Evolutionary conservation across 148 eudicot species (phyloP).

Genomic region (Persicaria tinctoria): DNA sequence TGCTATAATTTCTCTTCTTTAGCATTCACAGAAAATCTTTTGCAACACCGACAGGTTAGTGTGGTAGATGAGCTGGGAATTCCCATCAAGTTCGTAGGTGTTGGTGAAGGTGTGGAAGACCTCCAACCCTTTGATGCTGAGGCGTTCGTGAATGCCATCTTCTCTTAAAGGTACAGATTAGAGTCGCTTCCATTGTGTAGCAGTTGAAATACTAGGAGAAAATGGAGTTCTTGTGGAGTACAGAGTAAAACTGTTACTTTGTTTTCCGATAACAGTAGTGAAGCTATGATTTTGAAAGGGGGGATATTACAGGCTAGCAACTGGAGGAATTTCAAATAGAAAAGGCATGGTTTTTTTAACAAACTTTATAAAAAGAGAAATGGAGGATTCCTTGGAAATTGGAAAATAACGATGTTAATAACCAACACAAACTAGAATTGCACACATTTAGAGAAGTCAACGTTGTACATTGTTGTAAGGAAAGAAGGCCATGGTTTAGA

Average conservation of each 20-base stretch:
- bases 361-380: too few species aligned
- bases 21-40: neutral
- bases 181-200: neutral
- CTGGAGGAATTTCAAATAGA: too few species aligned
- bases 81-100: conserved; percentile 98
- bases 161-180: conserved; percentile 36
- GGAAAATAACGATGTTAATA: too few species aligned
- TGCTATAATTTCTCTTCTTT: neutral
- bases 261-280: neutral
- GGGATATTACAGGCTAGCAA: too few species aligned
- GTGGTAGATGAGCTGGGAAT: conserved; percentile 96
- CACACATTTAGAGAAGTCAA: neutral
- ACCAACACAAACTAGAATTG: neutral
- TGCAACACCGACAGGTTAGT: conserved; percentile 51
- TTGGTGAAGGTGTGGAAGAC: conserved; percentile 95
- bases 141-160: conserved; percentile 79
- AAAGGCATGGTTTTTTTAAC: too few species aligned
- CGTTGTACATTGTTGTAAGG: neutral
- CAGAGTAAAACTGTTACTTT: neutral
- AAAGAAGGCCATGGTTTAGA: too few species aligned
- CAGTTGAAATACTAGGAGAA: neutral
- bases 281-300: too few species aligned
- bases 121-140: conserved; percentile 95
- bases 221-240: neutral
- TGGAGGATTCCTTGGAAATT: too few species aligned